These are phyloP conservation scores for Moniliella sp. DNA, from an alignment of 1,284 basidiomycete species.

Conservation along the genomic window DNA sequence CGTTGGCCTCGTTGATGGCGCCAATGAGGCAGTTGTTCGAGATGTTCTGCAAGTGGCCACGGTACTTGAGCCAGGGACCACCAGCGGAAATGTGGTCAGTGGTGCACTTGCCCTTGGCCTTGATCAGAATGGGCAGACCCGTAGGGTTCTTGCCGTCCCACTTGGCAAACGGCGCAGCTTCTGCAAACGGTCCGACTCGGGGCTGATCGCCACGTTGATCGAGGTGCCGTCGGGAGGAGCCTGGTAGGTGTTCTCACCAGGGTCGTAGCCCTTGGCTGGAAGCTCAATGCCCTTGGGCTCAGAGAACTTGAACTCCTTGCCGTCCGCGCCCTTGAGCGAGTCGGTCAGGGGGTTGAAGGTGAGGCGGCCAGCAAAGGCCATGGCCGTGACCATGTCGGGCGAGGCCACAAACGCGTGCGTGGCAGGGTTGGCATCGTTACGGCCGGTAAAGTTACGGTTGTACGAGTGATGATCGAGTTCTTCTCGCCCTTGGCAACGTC, in stretches of 20 bases:
- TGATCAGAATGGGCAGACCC: constrained; percentile 81
- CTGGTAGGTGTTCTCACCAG: constrained; percentile 92
- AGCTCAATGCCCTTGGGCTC: constrained; percentile 75
- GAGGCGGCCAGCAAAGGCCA: constrained; percentile 79
- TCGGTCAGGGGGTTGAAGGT: constrained; percentile 94
- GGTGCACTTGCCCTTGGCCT: constrained; percentile 96
- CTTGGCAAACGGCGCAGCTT: constrained; percentile 69
- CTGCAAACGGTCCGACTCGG: constrained; percentile 80
- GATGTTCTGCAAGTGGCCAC: constrained; percentile 95
- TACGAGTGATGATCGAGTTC: constrained; percentile 91
- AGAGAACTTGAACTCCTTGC: constrained; percentile 91
- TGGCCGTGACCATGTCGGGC: constrained; percentile 88
- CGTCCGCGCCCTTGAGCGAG: constrained; percentile 64
- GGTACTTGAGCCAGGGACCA: constrained; percentile 97
- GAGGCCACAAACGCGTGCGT: constrained; percentile 97
- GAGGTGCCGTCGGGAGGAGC: constrained; percentile 69
- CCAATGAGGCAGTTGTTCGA: constrained; percentile 89
- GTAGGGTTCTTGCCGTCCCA: constrained; percentile 83
- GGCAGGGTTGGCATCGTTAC: constrained; percentile 96
- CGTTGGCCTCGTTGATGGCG: constrained; percentile 87
- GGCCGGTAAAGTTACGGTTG: constrained; percentile 99
- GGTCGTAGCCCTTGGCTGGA: constrained; percentile 79
- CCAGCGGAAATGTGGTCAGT: constrained; percentile 56
- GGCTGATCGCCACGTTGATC: constrained; percentile 68
- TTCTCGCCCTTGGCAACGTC: constrained; percentile 88